phyloP scores from a whole-genome alignment of 192 early-diverging fungal species.

The Backusella westeae region DNA sequence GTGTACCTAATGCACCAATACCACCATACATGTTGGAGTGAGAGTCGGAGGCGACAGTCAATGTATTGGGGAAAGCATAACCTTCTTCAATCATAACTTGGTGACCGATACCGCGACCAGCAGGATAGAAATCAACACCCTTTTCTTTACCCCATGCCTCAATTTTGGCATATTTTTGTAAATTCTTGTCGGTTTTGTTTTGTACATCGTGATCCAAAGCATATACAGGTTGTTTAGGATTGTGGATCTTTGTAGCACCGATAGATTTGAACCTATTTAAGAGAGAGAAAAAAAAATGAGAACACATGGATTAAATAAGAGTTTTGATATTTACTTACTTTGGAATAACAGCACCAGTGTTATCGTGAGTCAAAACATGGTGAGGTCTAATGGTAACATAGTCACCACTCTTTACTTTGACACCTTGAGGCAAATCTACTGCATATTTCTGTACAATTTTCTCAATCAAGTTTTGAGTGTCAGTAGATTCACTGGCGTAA shows the following conservation, averaged over 20 bases:
- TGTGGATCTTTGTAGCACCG: slow-evolving; percentile 79
- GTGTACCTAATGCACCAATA: slow-evolving; percentile 92
- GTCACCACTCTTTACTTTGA: slow-evolving; percentile 81
- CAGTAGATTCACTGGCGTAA: slow-evolving; percentile 19
- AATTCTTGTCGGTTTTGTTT: slow-evolving; percentile 92
- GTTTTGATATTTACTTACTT: slow-evolving; percentile 57
- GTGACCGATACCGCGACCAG: slow-evolving; percentile 97
- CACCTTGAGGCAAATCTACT: slow-evolving; percentile 64
- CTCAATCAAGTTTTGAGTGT: slow-evolving; percentile 85
- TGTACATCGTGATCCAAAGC: slow-evolving; percentile 99
- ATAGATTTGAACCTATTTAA: slow-evolving; percentile 79
- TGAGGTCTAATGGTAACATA: slow-evolving; percentile 93
- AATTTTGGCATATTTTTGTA: slow-evolving; percentile 83
- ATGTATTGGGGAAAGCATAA: slow-evolving; percentile 89
- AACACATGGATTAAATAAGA: slow-evolving; percentile 2
- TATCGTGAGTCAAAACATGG: slow-evolving; percentile 96
- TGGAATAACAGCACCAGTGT: slow-evolving; percentile 90
- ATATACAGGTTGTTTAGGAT: slow-evolving; percentile 86
- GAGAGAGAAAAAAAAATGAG: background rate
- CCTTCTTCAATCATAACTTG: slow-evolving; percentile 98
- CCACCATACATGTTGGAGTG: slow-evolving; percentile 99
- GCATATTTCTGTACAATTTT: slow-evolving; percentile 95
- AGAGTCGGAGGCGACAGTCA: slow-evolving; percentile 97
- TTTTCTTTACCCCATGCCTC: slow-evolving; percentile 80
- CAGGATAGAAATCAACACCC: slow-evolving; percentile 89